Conservation (phyloP, 257 asterid genomes). For the Cinchona pubescens region DNA sequence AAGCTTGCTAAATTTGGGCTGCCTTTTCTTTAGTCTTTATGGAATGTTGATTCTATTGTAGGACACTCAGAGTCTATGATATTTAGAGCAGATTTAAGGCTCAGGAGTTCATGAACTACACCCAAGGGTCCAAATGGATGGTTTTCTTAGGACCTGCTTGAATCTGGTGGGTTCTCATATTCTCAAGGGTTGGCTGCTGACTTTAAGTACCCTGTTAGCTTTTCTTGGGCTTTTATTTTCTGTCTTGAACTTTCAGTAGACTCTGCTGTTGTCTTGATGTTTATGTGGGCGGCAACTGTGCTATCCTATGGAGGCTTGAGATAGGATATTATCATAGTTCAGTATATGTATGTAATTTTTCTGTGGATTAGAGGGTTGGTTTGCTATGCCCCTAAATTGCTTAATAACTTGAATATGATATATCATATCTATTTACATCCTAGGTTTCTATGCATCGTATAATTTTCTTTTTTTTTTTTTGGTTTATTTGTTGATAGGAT, state of each 20-base stretch:
- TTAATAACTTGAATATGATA: not conserved
- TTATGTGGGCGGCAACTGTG: not conserved
- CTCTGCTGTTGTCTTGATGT: not conserved
- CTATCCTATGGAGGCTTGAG: not conserved
- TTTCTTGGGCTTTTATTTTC: not conserved
- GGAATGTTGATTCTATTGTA: slow-evolving; percentile 20
- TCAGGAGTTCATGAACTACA: slow-evolving; percentile 23
- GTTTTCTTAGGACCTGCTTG: slow-evolving; percentile 33
- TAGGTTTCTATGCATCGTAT: not conserved
- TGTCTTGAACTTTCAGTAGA: not conserved
- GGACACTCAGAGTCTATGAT: slow-evolving; percentile 31
- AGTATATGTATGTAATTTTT: not conserved
- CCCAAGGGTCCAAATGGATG: slow-evolving; percentile 13
- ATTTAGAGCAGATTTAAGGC: slow-evolving; percentile 20
- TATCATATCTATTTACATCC: not conserved
- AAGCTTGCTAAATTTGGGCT: slow-evolving; percentile 38
- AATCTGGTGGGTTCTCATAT: slow-evolving; percentile 6
- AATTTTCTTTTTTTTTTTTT: not conserved
- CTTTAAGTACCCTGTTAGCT: not conserved
- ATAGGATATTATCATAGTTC: not conserved
- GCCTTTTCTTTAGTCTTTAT: slow-evolving; percentile 29
- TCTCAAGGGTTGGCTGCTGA: not conserved
- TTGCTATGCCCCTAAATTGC: not conserved
- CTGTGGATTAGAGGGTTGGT: not conserved
- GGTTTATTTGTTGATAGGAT: not conserved